Evolutionary conservation across 2,329 filamentous ascomycete species (phyloP).

Genomic region (Bipolaris cookei): DNA sequence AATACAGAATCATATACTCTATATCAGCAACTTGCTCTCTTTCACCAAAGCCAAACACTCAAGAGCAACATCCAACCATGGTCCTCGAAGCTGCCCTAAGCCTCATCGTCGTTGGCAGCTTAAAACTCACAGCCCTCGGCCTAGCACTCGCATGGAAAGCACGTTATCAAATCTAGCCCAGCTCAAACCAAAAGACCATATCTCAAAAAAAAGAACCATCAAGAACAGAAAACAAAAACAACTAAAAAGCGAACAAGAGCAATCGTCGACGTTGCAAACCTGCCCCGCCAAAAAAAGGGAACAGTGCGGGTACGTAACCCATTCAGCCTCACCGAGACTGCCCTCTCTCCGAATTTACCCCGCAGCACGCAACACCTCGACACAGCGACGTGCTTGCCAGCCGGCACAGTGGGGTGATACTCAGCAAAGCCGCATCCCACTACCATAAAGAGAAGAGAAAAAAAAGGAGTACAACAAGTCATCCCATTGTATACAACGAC

Average conservation of each 20-base stretch:
- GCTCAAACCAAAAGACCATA: background rate
- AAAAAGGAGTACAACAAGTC: background rate
- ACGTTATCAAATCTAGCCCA: constrained; percentile 21
- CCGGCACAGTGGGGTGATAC: no score
- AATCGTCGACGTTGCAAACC: no score
- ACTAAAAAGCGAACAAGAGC: background rate
- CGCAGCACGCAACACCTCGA: constrained; percentile 2
- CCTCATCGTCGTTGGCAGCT: constrained; percentile 33
- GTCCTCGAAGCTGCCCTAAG: constrained; percentile 30
- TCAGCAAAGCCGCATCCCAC: no score
- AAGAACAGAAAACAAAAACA: background rate
- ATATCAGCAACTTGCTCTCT: no score
- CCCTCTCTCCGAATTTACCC: background rate
- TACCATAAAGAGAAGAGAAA: background rate
- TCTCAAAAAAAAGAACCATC: background rate
- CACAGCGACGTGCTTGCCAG: background rate
- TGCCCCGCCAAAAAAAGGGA: no score
- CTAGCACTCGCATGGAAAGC: constrained; percentile 38
- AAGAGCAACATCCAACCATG: constrained; percentile 6
- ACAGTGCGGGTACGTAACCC: no score
- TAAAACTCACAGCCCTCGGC: constrained; percentile 42
- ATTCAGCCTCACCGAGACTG: background rate
- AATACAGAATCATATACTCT: background rate
- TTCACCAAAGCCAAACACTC: background rate
- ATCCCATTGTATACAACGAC: no score